A percentile compares a stretch with the other conserved stretches of the same genome.
Conservation (phyloP, 331 rosid species). For the Saraca asoca region DNA sequence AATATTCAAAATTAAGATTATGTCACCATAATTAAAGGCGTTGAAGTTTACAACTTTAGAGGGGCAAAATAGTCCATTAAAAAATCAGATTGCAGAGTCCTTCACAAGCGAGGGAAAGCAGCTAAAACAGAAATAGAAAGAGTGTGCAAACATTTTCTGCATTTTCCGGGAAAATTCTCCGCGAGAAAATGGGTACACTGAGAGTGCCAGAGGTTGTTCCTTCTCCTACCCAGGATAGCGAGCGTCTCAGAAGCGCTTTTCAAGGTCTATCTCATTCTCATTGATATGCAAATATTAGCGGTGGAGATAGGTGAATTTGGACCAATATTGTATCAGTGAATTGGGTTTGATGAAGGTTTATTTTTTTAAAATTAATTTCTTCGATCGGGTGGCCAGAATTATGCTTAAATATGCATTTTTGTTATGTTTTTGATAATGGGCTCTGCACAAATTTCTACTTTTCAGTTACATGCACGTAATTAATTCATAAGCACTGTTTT, state of each 20-base stretch:
- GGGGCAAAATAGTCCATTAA: conserved; percentile 28
- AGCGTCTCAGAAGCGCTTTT: conserved; percentile 66
- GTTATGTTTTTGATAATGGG: neutral
- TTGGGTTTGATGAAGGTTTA: neutral
- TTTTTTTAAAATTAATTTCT: neutral
- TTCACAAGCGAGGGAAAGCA: conserved; percentile 31
- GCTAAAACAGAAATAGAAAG: conserved; percentile 22
- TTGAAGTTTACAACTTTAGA: neutral
- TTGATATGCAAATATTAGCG: conserved; percentile 5
- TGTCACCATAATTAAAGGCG: conserved; percentile 4
- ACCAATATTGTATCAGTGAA: neutral
- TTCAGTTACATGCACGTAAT: conserved; percentile 10
- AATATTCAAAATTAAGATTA: neutral
- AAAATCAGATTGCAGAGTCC: neutral
- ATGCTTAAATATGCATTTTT: conserved; percentile 4
- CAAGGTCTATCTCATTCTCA: conserved; percentile 57
- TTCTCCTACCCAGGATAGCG: conserved; percentile 68
- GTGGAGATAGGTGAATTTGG: neutral
- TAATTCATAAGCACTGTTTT: neutral
- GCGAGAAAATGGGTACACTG: conserved; percentile 55
- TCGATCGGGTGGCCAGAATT: neutral
- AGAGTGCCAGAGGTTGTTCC: conserved; percentile 75
- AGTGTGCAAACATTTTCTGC: conserved; percentile 24
- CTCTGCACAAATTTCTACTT: neutral
- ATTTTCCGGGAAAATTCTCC: conserved; percentile 1